These are phyloP conservation scores for Aspergillus transmontanensis DNA, from an alignment of 2,329 filamentous ascomycete genomes.

Conservation along the genomic window DNA sequence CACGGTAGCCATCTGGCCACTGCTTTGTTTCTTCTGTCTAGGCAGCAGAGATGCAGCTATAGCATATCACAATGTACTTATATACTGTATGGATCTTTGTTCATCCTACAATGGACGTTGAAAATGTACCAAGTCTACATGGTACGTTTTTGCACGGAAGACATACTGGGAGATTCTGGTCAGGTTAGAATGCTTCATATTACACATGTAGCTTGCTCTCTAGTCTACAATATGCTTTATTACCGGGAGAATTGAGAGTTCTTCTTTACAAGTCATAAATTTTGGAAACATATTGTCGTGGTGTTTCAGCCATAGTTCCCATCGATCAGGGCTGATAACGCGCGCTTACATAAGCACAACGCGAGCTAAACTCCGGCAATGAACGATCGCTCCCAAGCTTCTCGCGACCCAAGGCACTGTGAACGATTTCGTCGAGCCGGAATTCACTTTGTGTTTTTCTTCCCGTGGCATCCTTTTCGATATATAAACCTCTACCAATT, in stretches of 20 bases:
- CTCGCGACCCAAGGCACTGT: neutral
- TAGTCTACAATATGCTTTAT: neutral
- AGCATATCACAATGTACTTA: neutral
- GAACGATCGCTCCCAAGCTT: neutral
- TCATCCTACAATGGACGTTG: neutral
- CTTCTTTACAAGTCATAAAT: neutral
- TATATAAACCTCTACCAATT: neutral
- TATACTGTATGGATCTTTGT: neutral
- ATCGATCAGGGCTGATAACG: neutral
- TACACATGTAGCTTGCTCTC: too few relatives aligned
- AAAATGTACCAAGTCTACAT: neutral
- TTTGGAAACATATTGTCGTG: neutral
- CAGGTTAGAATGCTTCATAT: neutral
- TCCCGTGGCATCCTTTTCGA: neutral
- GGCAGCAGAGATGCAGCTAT: neutral
- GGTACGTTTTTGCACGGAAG: neutral
- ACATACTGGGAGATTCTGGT: neutral
- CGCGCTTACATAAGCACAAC: slow-evolving; percentile 2
- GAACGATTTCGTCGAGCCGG: neutral
- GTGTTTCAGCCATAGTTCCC: neutral
- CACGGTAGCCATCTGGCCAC: slow-evolving; percentile 13
- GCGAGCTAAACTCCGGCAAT: neutral
- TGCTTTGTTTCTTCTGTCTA: neutral
- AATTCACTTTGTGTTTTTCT: neutral
- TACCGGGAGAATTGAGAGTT: neutral